Percentiles rank a stretch among this genome's conserved stretches.
phyloP scores from a whole-genome alignment of 2,329 filamentous ascomycete species.

The Verticillium tricorpus region DNA sequence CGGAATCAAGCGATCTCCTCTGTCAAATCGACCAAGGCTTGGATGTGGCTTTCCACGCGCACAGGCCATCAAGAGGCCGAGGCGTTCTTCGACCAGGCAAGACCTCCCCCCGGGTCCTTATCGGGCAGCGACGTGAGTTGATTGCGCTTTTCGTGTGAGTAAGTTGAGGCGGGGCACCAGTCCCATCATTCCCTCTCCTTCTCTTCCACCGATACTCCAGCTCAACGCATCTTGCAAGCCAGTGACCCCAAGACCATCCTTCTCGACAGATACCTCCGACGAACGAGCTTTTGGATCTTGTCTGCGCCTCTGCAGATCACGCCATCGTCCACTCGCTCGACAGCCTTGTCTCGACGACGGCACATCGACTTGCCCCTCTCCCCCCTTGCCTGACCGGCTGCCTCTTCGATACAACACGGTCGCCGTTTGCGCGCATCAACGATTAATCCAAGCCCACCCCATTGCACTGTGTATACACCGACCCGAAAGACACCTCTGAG shows the following conservation, averaged over 20 bases:
- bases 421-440: not conserved
- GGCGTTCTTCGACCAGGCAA: not conserved
- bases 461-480: constrained; percentile 3
- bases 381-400: not conserved
- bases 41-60: not conserved
- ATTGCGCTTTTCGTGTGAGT: not conserved
- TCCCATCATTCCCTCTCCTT: not conserved
- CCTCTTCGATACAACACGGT: not conserved
- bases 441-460: not conserved
- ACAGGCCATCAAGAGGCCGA: not conserved
- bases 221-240: not conserved
- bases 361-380: not conserved
- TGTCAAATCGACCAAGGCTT: not conserved
- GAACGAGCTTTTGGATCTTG: not conserved
- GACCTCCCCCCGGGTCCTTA: not conserved
- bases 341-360: not conserved
- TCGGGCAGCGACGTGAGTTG: not conserved
- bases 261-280: not conserved
- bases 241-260: not conserved
- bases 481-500: not conserved
- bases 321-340: not conserved
- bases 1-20: not conserved
- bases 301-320: not conserved
- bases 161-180: not conserved
- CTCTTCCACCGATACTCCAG: not conserved